A percentile compares a stretch with the other conserved stretches of the same genome.
phyloP scores from a whole-genome alignment of 2,329 filamentous ascomycete genomes.

The Aspergillus flavus region DNA sequence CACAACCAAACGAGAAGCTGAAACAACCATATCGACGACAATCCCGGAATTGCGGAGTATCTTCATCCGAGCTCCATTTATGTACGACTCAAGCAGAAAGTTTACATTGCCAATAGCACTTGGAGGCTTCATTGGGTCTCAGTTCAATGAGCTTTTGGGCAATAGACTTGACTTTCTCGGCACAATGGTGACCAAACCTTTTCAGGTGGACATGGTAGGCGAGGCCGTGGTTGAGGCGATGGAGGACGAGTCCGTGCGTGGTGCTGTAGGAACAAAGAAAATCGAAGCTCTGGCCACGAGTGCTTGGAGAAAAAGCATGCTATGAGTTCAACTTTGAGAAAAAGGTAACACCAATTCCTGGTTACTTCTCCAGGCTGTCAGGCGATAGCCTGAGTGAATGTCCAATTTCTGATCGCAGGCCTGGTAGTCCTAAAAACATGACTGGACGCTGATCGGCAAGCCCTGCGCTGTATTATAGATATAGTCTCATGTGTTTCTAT shows the following conservation, averaged over 20 bases:
- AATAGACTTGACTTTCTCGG: slow-evolving; percentile 80
- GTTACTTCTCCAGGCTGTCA: neutral
- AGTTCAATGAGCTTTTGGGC: slow-evolving; percentile 76
- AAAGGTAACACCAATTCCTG: neutral
- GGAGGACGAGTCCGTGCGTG: slow-evolving; percentile 70
- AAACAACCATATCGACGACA: slow-evolving; percentile 70
- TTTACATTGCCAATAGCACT: slow-evolving; percentile 85
- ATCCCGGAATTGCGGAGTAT: slow-evolving; percentile 77
- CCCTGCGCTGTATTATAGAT: slow-evolving; percentile 20
- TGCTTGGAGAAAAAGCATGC: slow-evolving; percentile 88
- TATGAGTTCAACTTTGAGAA: slow-evolving; percentile 53
- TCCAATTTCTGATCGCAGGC: neutral
- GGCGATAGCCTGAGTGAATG: neutral
- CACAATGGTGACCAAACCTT: slow-evolving; percentile 78
- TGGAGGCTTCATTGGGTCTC: slow-evolving; percentile 70
- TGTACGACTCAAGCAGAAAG: slow-evolving; percentile 81
- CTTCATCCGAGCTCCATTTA: slow-evolving; percentile 82
- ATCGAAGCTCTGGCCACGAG: slow-evolving; percentile 81
- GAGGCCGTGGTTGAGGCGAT: slow-evolving; percentile 89
- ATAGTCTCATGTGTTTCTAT: slow-evolving; percentile 27
- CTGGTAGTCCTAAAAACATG: slow-evolving; percentile 8
- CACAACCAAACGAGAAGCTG: slow-evolving; percentile 87
- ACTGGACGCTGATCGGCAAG: slow-evolving; percentile 23
- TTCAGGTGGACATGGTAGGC: slow-evolving; percentile 84
- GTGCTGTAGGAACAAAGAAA: slow-evolving; percentile 74